Conservation (phyloP, 176 grass and related monocot species). For the Bonia amplexicaulis region DNA sequence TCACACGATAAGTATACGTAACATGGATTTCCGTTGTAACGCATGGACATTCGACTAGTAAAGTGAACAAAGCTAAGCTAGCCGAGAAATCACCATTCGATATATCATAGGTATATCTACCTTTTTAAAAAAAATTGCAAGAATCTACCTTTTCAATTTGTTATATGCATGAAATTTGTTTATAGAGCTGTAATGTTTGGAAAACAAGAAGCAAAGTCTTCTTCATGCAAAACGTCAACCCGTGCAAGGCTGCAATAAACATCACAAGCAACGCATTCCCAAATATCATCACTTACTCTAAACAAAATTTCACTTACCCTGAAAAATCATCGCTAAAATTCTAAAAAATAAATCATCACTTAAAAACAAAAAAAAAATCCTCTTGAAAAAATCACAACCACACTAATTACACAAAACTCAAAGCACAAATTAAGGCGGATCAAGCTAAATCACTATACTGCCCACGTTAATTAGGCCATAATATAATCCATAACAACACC, state of each 20-base stretch:
- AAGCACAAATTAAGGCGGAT: background rate
- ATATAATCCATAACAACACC: background rate
- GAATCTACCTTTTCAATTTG: too few relatives aligned
- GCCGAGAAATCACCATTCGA: too few relatives aligned
- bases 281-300: background rate
- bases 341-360: too few relatives aligned
- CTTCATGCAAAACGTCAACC: background rate
- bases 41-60: too few relatives aligned
- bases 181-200: too few relatives aligned
- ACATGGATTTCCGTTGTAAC: too few relatives aligned
- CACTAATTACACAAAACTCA: background rate
- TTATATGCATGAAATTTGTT: too few relatives aligned
- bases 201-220: too few relatives aligned
- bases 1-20: too few relatives aligned
- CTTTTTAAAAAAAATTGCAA: too few relatives aligned
- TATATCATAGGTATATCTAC: too few relatives aligned
- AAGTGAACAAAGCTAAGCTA: too few relatives aligned
- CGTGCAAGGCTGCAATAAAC: background rate
- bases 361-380: background rate
- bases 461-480: background rate
- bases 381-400: background rate
- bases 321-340: background rate
- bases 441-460: background rate
- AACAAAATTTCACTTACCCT: background rate
- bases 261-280: slow-evolving; percentile 9